Percentiles rank a stretch among this genome's conserved stretches.
phyloP scores from a whole-genome alignment of 2,329 filamentous ascomycete species.

The Colletotrichum echinochloae region DNA sequence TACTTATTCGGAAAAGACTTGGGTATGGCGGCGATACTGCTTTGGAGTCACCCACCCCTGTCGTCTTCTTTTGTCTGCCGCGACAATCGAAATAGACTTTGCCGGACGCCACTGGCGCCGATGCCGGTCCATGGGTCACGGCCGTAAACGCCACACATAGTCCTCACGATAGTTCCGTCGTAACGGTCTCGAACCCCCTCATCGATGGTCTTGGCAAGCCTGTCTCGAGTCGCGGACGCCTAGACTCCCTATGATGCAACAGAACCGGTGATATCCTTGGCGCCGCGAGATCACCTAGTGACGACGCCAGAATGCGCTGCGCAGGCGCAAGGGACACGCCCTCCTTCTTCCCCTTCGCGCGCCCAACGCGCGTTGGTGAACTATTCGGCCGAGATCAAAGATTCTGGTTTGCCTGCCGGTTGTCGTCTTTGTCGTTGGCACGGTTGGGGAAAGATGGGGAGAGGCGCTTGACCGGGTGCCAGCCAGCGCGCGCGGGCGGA shows the following conservation, averaged over 20 bases:
- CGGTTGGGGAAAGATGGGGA: neutral
- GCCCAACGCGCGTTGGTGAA: neutral
- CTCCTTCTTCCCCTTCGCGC: neutral
- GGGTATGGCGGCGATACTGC: neutral
- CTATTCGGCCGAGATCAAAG: neutral
- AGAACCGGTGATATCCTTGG: neutral
- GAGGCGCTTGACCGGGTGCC: neutral
- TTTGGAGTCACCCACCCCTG: no score
- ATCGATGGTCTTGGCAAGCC: neutral
- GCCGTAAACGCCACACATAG: neutral
- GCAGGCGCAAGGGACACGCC: neutral
- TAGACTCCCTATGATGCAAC: neutral
- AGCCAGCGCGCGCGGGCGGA: neutral
- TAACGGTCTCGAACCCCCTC: neutral
- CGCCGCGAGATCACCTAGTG: neutral
- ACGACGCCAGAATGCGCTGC: neutral
- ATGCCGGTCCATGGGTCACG: neutral
- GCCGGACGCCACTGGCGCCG: neutral
- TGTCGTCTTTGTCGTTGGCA: neutral
- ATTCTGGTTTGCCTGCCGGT: neutral
- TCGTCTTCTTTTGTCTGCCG: neutral
- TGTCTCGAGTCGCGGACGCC: neutral
- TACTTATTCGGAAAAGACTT: neutral
- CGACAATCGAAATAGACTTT: conserved; percentile 3
- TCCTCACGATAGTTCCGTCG: neutral